phyloP scores from a whole-genome alignment of 345 rosid species.

The Nasturtium officinale region DNA sequence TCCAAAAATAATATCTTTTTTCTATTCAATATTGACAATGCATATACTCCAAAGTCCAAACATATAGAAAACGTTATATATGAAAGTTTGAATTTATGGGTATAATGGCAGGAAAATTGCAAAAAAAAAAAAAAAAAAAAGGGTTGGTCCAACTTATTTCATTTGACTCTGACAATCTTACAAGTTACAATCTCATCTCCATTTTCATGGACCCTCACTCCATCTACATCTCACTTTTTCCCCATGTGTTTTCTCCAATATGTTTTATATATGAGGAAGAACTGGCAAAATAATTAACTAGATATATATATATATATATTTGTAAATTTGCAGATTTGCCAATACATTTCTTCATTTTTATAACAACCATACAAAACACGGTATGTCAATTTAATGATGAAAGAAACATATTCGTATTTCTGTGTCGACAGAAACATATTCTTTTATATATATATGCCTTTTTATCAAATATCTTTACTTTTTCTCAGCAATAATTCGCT shows the following conservation, averaged over 20 bases:
- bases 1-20: not conserved
- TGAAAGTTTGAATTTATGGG: slow-evolving; percentile 6
- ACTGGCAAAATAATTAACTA: not conserved
- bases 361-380: slow-evolving; percentile 23
- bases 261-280: not conserved
- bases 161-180: slow-evolving; percentile 39
- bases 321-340: not conserved
- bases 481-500: not conserved
- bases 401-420: slow-evolving; percentile 29
- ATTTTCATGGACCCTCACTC: slow-evolving; percentile 43
- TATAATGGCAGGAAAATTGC: slow-evolving; percentile 12
- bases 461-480: not conserved
- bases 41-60: not conserved
- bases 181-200: slow-evolving; percentile 31
- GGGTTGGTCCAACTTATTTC: slow-evolving; percentile 28
- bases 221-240: slow-evolving; percentile 23
- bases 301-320: not conserved
- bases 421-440: slow-evolving; percentile 30
- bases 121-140: not conserved
- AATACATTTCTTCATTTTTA: slow-evolving; percentile 14
- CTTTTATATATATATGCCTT: too few species aligned
- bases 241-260: not conserved
- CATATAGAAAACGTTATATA: not conserved
- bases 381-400: slow-evolving; percentile 13
- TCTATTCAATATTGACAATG: too few species aligned